phyloP scores from a whole-genome alignment of 768 basidiomycete genomes.

The Phylloporus sp. region DNA sequence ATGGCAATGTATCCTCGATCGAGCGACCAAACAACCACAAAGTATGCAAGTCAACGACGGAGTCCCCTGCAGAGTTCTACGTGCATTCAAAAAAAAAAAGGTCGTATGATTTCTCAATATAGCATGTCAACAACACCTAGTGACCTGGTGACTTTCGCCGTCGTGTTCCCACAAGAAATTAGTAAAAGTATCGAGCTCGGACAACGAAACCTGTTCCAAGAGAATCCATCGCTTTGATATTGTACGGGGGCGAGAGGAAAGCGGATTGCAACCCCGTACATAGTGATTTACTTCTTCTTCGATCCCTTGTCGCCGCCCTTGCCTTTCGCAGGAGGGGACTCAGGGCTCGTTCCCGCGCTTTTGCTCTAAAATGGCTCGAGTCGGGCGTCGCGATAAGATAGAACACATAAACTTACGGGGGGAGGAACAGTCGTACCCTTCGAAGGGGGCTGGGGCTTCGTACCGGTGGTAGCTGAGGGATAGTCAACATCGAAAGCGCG shows the following conservation, averaged over 20 bases:
- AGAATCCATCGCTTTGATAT: constrained; percentile 1
- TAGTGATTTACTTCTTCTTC: constrained; percentile 32
- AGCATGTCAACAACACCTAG: constrained; percentile 8
- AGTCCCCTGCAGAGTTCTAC: no score
- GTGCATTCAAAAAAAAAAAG: no score
- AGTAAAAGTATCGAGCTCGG: not conserved
- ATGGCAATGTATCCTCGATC: not conserved
- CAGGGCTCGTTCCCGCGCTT: constrained; percentile 11
- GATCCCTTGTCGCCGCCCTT: constrained; percentile 23
- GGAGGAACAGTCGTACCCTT: constrained; percentile 18
- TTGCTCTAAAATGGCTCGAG: constrained; percentile 18
- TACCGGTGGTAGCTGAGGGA: not conserved
- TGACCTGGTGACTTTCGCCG: no score
- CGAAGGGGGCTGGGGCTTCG: constrained; percentile 20
- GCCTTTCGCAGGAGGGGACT: constrained; percentile 27
- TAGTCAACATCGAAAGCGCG: constrained; percentile 8
- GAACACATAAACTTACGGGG: constrained; percentile 6
- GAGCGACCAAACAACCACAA: not conserved
- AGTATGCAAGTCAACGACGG: not conserved
- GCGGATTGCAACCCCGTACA: not conserved
- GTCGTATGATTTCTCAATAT: not conserved
- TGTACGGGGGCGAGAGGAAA: constrained; percentile 1
- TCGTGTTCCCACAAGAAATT: no score
- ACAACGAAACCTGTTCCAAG: not conserved
- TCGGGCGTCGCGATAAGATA: not conserved